These are phyloP conservation scores for Spergularia bocconei DNA, from an alignment of 148 eudicot genomes.

Conservation along the genomic window DNA sequence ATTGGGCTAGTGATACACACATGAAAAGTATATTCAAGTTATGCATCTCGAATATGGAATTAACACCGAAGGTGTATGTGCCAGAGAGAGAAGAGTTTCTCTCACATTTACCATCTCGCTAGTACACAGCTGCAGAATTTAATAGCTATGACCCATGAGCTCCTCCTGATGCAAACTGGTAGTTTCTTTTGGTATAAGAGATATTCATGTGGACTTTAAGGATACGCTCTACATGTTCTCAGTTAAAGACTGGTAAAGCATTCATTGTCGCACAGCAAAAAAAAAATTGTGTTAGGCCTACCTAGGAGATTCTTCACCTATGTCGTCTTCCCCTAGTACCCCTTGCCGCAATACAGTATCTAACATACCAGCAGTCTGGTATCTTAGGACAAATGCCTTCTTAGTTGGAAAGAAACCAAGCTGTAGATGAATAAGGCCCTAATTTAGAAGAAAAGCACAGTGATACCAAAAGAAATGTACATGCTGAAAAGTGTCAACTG, in stretches of 20 bases:
- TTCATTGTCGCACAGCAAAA: no score
- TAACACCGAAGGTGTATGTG: no score
- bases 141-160: neutral
- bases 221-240: neutral
- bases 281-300: conserved; percentile 25
- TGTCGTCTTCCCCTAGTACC: conserved; percentile 96
- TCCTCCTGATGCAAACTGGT: neutral
- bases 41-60: no score
- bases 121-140: no score
- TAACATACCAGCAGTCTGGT: conserved; percentile 96
- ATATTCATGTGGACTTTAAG: neutral
- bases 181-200: neutral
- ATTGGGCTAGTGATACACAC: no score
- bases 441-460: conserved; percentile 29
- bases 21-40: no score
- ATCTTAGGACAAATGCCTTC: conserved; percentile 87
- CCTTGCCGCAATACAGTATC: conserved; percentile 85
- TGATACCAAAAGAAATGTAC: conserved; percentile 5
- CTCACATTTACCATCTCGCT: no score
- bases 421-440: conserved; percentile 69
- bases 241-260: neutral
- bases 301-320: conserved; percentile 89
- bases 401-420: conserved; percentile 75
- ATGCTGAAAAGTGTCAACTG: neutral
- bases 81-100: no score